These are phyloP conservation scores for Triglochin maritima DNA, from an alignment of 106 monocot genomes.

Conservation along the genomic window DNA sequence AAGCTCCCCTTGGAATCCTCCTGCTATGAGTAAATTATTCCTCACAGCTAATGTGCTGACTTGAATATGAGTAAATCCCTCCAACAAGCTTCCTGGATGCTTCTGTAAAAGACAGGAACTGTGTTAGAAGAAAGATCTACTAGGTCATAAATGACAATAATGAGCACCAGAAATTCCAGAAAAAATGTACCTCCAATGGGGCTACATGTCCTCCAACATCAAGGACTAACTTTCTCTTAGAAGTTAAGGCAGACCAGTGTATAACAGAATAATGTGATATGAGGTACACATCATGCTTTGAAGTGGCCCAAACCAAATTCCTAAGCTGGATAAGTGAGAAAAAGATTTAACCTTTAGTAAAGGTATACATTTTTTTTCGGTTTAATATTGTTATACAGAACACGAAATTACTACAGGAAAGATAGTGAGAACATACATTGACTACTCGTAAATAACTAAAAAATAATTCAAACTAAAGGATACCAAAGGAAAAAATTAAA, in stretches of 20 bases:
- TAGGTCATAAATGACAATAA: background rate
- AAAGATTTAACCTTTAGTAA: too few relatives aligned
- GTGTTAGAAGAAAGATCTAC: background rate
- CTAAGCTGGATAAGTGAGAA: slow-evolving; percentile 22
- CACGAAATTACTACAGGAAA: too few relatives aligned
- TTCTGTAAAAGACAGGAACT: slow-evolving; percentile 23
- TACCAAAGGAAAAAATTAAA: too few relatives aligned
- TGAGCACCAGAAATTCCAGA: background rate
- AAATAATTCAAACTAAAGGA: too few relatives aligned
- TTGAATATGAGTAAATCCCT: slow-evolving; percentile 30
- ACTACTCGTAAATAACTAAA: too few relatives aligned
- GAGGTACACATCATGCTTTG: slow-evolving; percentile 31
- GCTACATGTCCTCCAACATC: slow-evolving; percentile 42
- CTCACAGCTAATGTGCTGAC: slow-evolving; percentile 48
- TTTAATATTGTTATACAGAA: too few relatives aligned
- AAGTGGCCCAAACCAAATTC: slow-evolving; percentile 34
- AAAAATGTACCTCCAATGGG: slow-evolving; percentile 26
- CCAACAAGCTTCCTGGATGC: slow-evolving; percentile 37
- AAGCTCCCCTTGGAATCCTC: slow-evolving; percentile 58
- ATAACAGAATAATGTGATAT: slow-evolving; percentile 38
- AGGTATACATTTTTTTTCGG: too few relatives aligned
- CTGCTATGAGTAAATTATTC: slow-evolving; percentile 45
- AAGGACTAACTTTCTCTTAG: slow-evolving; percentile 18
- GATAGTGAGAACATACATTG: too few relatives aligned
- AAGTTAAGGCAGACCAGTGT: slow-evolving; percentile 36